These are phyloP conservation scores for Wickerhamiella slavikovae DNA, from an alignment of 805 yeast genomes.

Conservation along the genomic window DNA sequence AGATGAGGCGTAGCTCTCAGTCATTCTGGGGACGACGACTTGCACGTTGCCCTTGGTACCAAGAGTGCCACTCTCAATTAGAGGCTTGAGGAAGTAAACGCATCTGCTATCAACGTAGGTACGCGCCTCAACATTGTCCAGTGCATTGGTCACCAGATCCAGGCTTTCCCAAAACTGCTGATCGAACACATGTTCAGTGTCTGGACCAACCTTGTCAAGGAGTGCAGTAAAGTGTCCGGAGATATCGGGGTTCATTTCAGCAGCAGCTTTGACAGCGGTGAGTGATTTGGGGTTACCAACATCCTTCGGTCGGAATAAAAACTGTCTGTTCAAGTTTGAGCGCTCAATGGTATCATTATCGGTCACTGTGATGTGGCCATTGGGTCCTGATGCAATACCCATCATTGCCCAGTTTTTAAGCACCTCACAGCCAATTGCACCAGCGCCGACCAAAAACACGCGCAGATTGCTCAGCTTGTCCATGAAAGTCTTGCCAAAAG, in stretches of 20 bases:
- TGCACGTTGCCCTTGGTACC: constrained; percentile 98
- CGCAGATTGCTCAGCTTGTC: constrained; percentile 51
- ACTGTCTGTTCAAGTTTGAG: constrained; percentile 90
- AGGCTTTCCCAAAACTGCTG: constrained; percentile 68
- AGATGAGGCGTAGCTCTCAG: constrained; percentile 90
- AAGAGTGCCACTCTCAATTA: constrained; percentile 88
- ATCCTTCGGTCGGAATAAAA: constrained; percentile 82
- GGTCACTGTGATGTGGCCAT: constrained; percentile 68
- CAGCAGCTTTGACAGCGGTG: constrained; percentile 72
- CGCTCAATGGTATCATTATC: constrained; percentile 92
- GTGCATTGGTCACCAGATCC: constrained; percentile 87
- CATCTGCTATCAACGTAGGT: constrained; percentile 95
- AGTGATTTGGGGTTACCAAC: constrained; percentile 84
- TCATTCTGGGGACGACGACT: constrained; percentile 78
- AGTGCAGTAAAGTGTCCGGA: constrained; percentile 53
- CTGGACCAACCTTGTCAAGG: constrained; percentile 82
- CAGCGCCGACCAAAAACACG: constrained; percentile 89
- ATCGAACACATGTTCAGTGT: constrained; percentile 70
- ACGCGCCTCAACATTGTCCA: constrained; percentile 95
- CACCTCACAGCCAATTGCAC: constrained; percentile 99
- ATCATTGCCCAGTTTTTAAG: constrained; percentile 93
- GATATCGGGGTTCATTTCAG: constrained; percentile 68
- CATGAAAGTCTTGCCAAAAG: constrained; percentile 66
- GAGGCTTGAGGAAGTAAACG: constrained; percentile 74
- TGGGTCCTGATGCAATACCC: constrained; percentile 84